Conservation (phyloP, 2,329 filamentous ascomycete genomes). For the Teratosphaeriaceae sp. region DNA sequence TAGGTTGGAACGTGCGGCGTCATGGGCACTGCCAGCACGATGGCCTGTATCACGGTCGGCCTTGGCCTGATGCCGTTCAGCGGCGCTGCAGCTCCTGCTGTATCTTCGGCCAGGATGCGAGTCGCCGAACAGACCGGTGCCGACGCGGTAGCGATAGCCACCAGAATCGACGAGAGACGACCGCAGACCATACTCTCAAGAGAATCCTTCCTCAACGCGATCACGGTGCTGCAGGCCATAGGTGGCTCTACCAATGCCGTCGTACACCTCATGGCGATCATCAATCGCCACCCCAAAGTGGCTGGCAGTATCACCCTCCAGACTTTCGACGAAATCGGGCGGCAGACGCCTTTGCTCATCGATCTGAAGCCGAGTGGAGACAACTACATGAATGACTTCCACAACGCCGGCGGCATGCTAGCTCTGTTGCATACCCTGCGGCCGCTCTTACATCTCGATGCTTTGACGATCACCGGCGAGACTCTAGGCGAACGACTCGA, state of each 20-base stretch:
- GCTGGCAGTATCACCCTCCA: conserved; percentile 40
- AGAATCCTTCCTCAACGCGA: conserved; percentile 44
- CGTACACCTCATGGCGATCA: conserved; percentile 39
- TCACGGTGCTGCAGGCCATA: conserved; percentile 39
- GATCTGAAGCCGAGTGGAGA: conserved; percentile 50
- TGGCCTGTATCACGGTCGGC: conserved; percentile 48
- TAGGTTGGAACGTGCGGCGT: conserved; percentile 50
- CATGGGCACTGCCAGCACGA: conserved; percentile 53
- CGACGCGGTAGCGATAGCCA: conserved; percentile 39
- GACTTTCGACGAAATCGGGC: conserved; percentile 44
- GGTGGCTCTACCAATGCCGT: conserved; percentile 40
- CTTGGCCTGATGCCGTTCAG: conserved; percentile 48
- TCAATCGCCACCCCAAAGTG: conserved; percentile 45
- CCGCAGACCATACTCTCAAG: conserved; percentile 41
- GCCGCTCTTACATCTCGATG: conserved; percentile 41
- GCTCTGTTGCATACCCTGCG: conserved; percentile 41
- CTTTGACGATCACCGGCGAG: conserved; percentile 41
- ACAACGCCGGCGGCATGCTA: conserved; percentile 47
- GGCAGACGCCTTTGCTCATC: conserved; percentile 41
- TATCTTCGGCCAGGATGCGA: conserved; percentile 45
- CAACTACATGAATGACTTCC: conserved; percentile 51
- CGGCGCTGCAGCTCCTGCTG: conserved; percentile 48
- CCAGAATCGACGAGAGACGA: conserved; percentile 29
- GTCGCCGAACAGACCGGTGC: conserved; percentile 50
- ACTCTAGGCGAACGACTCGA: conserved; percentile 43